These are phyloP conservation scores for Chenopodium album DNA, from an alignment of 148 eudicot genomes.

Conservation along the genomic window DNA sequence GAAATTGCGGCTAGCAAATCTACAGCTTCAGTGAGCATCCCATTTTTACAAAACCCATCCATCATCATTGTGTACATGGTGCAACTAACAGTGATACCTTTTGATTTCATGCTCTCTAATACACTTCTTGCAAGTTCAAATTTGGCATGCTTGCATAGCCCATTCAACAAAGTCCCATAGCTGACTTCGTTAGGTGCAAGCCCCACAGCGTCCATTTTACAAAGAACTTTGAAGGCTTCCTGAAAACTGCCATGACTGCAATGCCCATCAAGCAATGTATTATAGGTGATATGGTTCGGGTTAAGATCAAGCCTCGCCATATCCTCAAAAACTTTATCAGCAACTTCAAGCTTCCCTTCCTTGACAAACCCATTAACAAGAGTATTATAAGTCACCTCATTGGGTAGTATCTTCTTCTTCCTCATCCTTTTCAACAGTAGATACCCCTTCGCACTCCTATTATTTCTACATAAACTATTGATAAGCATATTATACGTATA, in stretches of 20 bases:
- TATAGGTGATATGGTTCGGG: constrained; percentile 63
- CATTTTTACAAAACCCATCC: constrained; percentile 60
- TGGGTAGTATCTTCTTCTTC: constrained; percentile 55
- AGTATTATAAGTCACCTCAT: constrained; percentile 72
- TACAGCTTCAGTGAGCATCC: constrained; percentile 52
- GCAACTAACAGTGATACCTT: constrained; percentile 35
- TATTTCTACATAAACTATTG: constrained; percentile 53
- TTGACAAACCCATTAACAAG: constrained; percentile 72
- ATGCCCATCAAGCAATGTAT: constrained; percentile 71
- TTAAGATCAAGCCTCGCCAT: constrained; percentile 50
- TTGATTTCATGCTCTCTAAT: constrained; percentile 51
- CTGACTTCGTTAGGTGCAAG: constrained; percentile 59
- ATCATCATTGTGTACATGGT: constrained; percentile 61
- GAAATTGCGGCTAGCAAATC: constrained; percentile 52
- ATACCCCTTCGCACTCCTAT: constrained; percentile 66
- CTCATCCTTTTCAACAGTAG: constrained; percentile 66
- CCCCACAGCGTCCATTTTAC: constrained; percentile 57
- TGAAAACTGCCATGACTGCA: constrained; percentile 52
- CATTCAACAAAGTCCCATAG: constrained; percentile 71
- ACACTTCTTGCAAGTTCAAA: constrained; percentile 58
- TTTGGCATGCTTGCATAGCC: constrained; percentile 60
- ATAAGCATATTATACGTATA: constrained; percentile 69
- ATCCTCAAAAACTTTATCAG: constrained; percentile 57
- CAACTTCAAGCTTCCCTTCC: constrained; percentile 71
- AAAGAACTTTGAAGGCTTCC: constrained; percentile 55